These are phyloP conservation scores for Fennellomyces sp. DNA, from an alignment of 371 early-diverging fungal genomes.

Conservation along the genomic window DNA sequence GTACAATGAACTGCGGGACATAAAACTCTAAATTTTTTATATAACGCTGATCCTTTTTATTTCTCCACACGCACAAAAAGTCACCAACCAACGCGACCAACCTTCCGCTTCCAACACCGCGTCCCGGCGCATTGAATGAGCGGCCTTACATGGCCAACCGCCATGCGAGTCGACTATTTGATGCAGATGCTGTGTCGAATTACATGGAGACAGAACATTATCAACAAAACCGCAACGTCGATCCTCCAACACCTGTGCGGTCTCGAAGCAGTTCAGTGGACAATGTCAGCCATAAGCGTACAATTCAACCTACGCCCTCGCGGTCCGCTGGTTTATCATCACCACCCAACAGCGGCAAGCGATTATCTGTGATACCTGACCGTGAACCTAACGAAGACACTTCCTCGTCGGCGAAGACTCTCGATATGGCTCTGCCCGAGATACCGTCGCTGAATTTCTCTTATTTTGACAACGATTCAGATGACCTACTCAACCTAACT, in stretches of 20 bases:
- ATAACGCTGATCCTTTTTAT: not conserved
- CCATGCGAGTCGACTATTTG: constrained; percentile 18
- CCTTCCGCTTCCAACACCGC: constrained; percentile 6
- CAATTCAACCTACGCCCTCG: not conserved
- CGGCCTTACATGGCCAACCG: constrained; percentile 18
- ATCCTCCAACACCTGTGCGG: constrained; percentile 37
- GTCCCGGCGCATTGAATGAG: not conserved
- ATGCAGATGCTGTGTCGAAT: constrained; percentile 17
- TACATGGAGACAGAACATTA: constrained; percentile 7
- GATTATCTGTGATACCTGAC: constrained; percentile 14
- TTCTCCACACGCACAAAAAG: not conserved
- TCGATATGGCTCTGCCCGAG: constrained; percentile 20
- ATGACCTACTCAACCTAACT: constrained; percentile 43
- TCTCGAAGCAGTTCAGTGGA: constrained; percentile 41
- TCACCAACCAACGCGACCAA: not conserved
- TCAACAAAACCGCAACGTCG: too few relatives aligned
- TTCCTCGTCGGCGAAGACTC: constrained; percentile 16
- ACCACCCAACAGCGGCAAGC: constrained; percentile 9
- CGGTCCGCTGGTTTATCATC: not conserved
- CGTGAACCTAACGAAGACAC: not conserved
- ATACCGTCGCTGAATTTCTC: constrained; percentile 39
- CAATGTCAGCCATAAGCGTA: constrained; percentile 2
- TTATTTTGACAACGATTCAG: constrained; percentile 50
- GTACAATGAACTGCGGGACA: not conserved
- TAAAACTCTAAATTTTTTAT: not conserved